Conservation (phyloP, 2,329 filamentous ascomycete genomes). For the Venturiaceae sp. region DNA sequence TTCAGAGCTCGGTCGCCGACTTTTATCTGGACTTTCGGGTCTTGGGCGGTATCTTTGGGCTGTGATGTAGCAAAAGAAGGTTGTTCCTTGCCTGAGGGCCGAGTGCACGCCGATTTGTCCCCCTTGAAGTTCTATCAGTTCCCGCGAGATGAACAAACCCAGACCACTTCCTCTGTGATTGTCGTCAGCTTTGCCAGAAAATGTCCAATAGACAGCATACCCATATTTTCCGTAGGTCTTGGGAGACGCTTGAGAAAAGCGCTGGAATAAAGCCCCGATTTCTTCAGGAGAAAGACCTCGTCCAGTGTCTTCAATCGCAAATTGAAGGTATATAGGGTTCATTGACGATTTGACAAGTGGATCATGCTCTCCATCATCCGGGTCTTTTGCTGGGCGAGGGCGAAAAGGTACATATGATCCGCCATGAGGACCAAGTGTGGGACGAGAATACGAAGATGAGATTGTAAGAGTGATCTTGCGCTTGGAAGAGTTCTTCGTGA, state of each 20-base stretch:
- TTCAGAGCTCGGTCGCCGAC: not conserved
- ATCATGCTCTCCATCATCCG: not conserved
- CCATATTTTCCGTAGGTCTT: slow-evolving; percentile 40
- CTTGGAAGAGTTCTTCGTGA: not conserved
- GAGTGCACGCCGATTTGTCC: slow-evolving; percentile 59
- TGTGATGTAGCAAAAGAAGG: slow-evolving; percentile 59
- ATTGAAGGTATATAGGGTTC: slow-evolving; percentile 38
- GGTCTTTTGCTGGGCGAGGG: too few relatives aligned
- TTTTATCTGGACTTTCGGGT: not conserved
- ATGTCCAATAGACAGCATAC: slow-evolving; percentile 13
- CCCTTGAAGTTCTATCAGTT: slow-evolving; percentile 58
- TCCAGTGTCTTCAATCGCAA: slow-evolving; percentile 57
- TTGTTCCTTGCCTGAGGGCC: slow-evolving; percentile 46
- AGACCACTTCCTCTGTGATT: not conserved
- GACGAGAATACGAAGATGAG: not conserved
- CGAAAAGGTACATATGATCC: not conserved
- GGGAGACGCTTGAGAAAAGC: slow-evolving; percentile 55
- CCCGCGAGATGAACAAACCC: slow-evolving; percentile 50
- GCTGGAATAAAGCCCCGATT: slow-evolving; percentile 48
- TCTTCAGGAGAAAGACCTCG: slow-evolving; percentile 52
- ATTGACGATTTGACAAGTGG: not conserved
- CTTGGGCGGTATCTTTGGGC: slow-evolving; percentile 15
- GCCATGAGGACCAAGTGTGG: not conserved
- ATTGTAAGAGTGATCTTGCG: slow-evolving; percentile 1
- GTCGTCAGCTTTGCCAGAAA: not conserved